Percentiles rank a stretch among this genome's conserved stretches.
Conservation (phyloP, 306 rosid species). For the Amphicarpaea edgeworthii region DNA sequence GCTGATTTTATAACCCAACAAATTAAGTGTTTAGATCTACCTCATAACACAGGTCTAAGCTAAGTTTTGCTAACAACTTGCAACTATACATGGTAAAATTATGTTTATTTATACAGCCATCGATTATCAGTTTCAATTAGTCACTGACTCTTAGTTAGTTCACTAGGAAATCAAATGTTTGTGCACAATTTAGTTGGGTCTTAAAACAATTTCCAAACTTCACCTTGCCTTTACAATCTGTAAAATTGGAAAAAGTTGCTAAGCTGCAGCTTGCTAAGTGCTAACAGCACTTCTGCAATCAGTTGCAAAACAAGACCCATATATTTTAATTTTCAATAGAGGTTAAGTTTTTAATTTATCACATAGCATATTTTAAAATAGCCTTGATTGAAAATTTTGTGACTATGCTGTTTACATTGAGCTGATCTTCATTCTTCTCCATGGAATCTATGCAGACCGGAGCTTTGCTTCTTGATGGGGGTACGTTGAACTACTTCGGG, state of each 20-base stretch:
- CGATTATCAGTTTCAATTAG: too few relatives aligned
- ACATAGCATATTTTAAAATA: constrained; percentile 14
- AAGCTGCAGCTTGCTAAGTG: not conserved
- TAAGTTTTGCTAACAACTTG: not conserved
- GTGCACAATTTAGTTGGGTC: not conserved
- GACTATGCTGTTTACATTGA: not conserved
- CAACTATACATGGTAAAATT: not conserved
- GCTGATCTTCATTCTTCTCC: constrained; percentile 19
- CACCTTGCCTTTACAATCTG: not conserved
- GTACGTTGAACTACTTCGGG: constrained; percentile 86
- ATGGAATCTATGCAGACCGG: constrained; percentile 68
- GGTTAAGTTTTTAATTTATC: not conserved
- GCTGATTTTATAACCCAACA: constrained; percentile 2
- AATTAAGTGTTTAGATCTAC: constrained; percentile 4
- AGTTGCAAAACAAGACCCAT: not conserved
- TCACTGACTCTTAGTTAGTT: not conserved
- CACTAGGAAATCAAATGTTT: constrained; percentile 7
- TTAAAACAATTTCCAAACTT: not conserved
- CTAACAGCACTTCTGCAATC: not conserved
- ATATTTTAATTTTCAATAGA: not conserved
- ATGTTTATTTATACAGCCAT: too few relatives aligned
- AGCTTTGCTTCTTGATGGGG: constrained; percentile 87
- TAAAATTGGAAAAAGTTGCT: constrained; percentile 7
- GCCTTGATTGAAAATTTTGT: not conserved
- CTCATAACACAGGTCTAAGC: not conserved